Evolutionary conservation across 768 basidiomycete species (phyloP), one percentile per base, ranked within the genome.

Genomic region (Termitomyces sp.): DNA sequence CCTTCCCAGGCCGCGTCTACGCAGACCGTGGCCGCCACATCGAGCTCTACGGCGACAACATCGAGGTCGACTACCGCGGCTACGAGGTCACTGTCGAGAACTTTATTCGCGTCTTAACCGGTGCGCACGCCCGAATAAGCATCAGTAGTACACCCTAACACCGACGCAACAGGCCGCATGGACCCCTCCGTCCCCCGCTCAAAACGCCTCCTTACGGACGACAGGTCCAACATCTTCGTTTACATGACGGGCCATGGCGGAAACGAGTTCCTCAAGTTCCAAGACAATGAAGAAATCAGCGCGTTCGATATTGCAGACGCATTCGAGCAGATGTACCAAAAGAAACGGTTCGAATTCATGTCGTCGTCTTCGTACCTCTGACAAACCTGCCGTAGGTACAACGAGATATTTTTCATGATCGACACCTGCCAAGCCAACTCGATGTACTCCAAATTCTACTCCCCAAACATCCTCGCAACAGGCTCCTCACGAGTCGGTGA

Each of bases 201-300:
- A 0, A 98, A 99, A 66, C 89, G 96, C 16, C 82, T 99, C 3
- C 77, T 97, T 40, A 89, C 92, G 0, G 95, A 99, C 65, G 89
- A 92, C 56, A 77, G 85, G 29, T 94, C 91, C 6, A 98, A 98
- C 66, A 79, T 99, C 59, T 98, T 98, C 67, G 85, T 99, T 19
- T 98, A 97, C 72, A 91, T 98, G 92, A 96, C 97, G 0, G 97
- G 97, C 0, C 97, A 98, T 64, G 97, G 97, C 12, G 97, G 97
- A 0, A 90, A 96, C 65, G 97, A 97, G 71, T 99, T 98, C 69
- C 83, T 99, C 67, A 98, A 99, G 70, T 98, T 99, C 71, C 97
- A 99, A 68, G 97, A 99, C 68, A 95, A 91, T 69, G 97, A 98
- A 71, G 97, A 99, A 70, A 93, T 98, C 64, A 93, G 90, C 57